A percentile compares a stretch with the other conserved stretches of the same genome.
Conservation (phyloP, 1,139 yeast genomes). For the Pichia sp. region DNA sequence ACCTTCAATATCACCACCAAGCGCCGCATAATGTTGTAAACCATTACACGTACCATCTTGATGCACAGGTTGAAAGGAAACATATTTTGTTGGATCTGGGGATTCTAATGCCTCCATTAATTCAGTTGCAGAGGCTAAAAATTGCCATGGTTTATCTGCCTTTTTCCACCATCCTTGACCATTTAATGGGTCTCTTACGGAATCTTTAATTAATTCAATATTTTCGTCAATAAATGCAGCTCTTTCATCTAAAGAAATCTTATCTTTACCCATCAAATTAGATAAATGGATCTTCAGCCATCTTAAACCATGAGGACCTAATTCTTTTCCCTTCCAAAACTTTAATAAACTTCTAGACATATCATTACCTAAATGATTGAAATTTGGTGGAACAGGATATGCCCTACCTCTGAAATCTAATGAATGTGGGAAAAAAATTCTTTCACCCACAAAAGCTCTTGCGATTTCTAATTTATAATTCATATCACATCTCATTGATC, state of each 20-base stretch:
- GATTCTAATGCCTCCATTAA: conserved; percentile 62
- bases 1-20: conserved; percentile 94
- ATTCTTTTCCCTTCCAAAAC: conserved; percentile 81
- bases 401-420: conserved; percentile 95
- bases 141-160: conserved; percentile 97
- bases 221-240: conserved; percentile 64
- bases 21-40: conserved; percentile 93
- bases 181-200: conserved; percentile 65
- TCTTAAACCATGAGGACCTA: conserved; percentile 68
- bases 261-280: conserved; percentile 82
- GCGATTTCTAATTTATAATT: conserved; percentile 94
- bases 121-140: conserved; percentile 80
- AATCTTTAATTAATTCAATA: conserved; percentile 51
- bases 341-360: conserved; percentile 76
- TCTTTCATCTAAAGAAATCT: conserved; percentile 73
- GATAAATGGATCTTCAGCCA: conserved; percentile 93
- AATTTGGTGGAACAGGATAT: conserved; percentile 71
- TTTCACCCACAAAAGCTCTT: conserved; percentile 83
- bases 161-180: conserved; percentile 68
- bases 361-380: conserved; percentile 84
- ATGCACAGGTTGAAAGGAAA: conserved; percentile 85
- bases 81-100: conserved; percentile 65
- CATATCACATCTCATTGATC: conserved; percentile 88
- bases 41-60: conserved; percentile 99
- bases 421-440: conserved; percentile 88